phyloP scores from a whole-genome alignment of 1,284 basidiomycete genomes.

The Tremellales sp. region DNA sequence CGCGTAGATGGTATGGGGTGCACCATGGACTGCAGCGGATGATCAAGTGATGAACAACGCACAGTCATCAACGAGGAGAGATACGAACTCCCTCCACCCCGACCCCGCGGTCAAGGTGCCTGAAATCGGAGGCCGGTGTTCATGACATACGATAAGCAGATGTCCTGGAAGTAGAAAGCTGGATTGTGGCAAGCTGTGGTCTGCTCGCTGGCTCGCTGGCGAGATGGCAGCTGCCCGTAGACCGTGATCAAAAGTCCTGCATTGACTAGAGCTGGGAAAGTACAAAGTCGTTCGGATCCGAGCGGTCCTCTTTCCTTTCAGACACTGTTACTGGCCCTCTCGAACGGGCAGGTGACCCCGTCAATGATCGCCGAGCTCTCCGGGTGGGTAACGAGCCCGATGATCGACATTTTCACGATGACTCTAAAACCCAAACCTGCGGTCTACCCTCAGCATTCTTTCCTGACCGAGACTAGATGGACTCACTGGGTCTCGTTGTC shows the following conservation, averaged over 20 bases:
- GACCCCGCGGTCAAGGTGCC: conserved; percentile 53
- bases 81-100: neutral
- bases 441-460: neutral
- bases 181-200: neutral
- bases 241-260: neutral
- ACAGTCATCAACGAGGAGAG: conserved; percentile 3
- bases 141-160: neutral
- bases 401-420: conserved; percentile 63
- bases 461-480: neutral
- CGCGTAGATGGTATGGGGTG: too few relatives aligned
- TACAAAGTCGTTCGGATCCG: conserved; percentile 43
- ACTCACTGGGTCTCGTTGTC: conserved; percentile 61
- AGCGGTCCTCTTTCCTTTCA: conserved; percentile 36
- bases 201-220: neutral
- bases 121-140: conserved; percentile 32
- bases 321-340: conserved; percentile 34
- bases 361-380: conserved; percentile 58
- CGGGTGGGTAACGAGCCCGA: conserved; percentile 63
- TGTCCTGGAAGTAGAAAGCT: neutral
- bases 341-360: conserved; percentile 69
- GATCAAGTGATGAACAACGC: too few relatives aligned
- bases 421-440: conserved; percentile 66
- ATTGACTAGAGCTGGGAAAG: conserved; percentile 41
- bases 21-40: too few relatives aligned
- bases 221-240: too few relatives aligned